Conservation (phyloP, 352 stramenopile genomes). For the Discostella stelligera region DNA sequence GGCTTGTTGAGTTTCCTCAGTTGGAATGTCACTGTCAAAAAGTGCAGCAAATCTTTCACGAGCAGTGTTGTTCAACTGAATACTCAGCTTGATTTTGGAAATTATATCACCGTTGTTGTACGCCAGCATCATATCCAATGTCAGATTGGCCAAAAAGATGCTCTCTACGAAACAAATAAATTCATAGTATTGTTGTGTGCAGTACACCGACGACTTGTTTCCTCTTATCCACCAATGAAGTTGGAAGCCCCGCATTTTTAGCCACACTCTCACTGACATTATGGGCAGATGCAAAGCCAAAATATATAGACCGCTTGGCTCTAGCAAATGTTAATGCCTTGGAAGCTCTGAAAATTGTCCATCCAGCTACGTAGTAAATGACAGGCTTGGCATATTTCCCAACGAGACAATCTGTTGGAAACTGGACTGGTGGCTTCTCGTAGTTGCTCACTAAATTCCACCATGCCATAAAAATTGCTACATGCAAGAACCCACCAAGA, state of each 20-base stretch:
- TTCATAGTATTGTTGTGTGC: constrained; percentile 20
- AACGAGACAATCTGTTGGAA: constrained; percentile 19
- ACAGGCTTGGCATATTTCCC: constrained; percentile 24
- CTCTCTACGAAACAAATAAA: constrained; percentile 32
- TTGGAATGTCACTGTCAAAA: background rate
- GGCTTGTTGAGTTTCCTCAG: background rate
- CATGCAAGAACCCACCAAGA: constrained; percentile 13
- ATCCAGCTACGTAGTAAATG: constrained; percentile 36
- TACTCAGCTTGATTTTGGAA: constrained; percentile 19
- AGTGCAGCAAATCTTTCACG: background rate
- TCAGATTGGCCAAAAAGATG: constrained; percentile 31
- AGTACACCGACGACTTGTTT: constrained; percentile 15
- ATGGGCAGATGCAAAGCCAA: constrained; percentile 1
- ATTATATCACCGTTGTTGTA: constrained; percentile 29
- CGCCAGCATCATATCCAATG: constrained; percentile 40
- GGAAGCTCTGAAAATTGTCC: constrained; percentile 21
- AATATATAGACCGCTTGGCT: constrained; percentile 14
- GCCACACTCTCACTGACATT: constrained; percentile 1
- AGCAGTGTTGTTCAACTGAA: constrained; percentile 1
- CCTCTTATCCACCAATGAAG: constrained; percentile 7
- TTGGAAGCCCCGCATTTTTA: constrained; percentile 2
- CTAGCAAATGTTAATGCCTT: constrained; percentile 14
- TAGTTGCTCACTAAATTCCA: constrained; percentile 5
- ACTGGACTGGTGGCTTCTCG: constrained; percentile 7
- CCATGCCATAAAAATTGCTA: constrained; percentile 16